Evolutionary conservation across 2,329 filamentous ascomycete genomes (phyloP), one percentile per base, ranked within the genome.

Genomic region (Microascus cirrosus): DNA sequence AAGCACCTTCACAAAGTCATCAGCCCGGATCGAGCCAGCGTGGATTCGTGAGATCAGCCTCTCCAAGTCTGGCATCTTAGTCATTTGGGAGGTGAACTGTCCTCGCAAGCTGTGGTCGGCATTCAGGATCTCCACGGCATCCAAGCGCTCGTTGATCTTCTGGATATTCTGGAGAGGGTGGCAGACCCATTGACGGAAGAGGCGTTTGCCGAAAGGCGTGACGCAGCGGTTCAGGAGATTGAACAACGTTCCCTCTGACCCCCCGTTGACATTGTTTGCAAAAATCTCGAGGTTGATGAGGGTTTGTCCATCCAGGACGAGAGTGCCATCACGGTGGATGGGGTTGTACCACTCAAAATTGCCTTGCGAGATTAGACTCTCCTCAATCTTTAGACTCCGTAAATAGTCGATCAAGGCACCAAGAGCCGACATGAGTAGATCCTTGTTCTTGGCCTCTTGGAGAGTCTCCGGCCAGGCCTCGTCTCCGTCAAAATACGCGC

Each of bases 201-300:
- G 84, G 12, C 94, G 87, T 73, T 99, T 99, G 59, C 94, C 94
- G 67, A 99, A 99, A 0, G 94, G 93, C 3, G 94, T 97, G 61
- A 96, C 87, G 68, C 94, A 99, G 56, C 90, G 85, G 70, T 99
- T 97, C 56, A 99, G 81, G 62, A 99, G 83, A 56, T 82, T 82
- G 71, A 97, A 99, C 1, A 99, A 74, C 0, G 94, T 97, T 7
- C 94, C 94, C 45, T 95, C 88, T 0, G 79, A 69, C 15, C 90
- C 85, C 8, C 92, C 93, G 67, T 96, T 93, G 63, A 88, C 90
- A 0, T 87, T 92, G 71, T 99, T 99, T 64, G 90, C 82, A 64
- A 99, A 99, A 5, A 99, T 83, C 69, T 99, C 94, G n/a, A 99
- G 84, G 66, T 99, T 99, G 76, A 95, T 95, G 64, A 99, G 78